These are phyloP conservation scores for Hamigera avellanea DNA, from an alignment of 495 filamentous ascomycete genomes.

Conservation along the genomic window DNA sequence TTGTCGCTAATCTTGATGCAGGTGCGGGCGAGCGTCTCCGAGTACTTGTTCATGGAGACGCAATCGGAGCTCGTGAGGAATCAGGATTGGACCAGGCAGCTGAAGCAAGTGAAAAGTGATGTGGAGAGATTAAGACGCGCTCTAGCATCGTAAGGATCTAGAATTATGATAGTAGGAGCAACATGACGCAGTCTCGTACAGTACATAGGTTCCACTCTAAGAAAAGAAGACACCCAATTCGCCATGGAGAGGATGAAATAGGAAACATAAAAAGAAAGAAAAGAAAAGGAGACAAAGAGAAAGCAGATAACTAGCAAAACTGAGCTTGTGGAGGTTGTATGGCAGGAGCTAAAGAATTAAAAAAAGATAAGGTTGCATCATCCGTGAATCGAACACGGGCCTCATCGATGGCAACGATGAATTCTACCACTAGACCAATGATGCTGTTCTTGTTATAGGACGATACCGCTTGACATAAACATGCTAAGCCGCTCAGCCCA, in stretches of 20 bases:
- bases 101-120: slow-evolving; percentile 25
- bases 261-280: too few species aligned
- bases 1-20: slow-evolving; percentile 5
- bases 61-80: slow-evolving; percentile 20
- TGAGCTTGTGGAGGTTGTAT: not conserved
- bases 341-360: slow-evolving; percentile 4
- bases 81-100: slow-evolving; percentile 30
- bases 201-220: too few species aligned
- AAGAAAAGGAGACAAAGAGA: too few species aligned
- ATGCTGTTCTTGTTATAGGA: slow-evolving; percentile 24
- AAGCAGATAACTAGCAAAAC: not conserved
- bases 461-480: too few species aligned
- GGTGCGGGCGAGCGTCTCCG: slow-evolving; percentile 26
- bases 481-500: too few species aligned
- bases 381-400: slow-evolving; percentile 49
- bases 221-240: too few species aligned
- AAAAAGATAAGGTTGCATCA: slow-evolving; percentile 29
- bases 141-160: not conserved
- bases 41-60: slow-evolving; percentile 27
- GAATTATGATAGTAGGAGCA: too few species aligned
- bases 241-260: too few species aligned
- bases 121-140: slow-evolving; percentile 19
- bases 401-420: slow-evolving; percentile 50
- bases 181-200: too few species aligned
- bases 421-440: slow-evolving; percentile 51